These are phyloP conservation scores for Cyclotella distinguenda DNA, from an alignment of 108 stramenopile species.

Conservation along the genomic window DNA sequence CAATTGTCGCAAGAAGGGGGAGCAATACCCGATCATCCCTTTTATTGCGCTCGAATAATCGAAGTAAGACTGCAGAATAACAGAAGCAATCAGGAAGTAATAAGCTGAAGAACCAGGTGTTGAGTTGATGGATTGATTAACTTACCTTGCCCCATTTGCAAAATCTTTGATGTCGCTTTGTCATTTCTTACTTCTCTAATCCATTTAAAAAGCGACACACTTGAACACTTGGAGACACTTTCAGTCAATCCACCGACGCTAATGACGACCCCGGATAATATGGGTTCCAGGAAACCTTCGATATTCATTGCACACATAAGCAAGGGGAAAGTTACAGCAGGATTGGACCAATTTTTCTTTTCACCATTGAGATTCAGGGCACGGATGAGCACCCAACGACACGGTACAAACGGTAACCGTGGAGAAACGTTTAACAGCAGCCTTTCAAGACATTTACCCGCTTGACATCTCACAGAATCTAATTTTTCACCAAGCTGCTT, in stretches of 20 bases:
- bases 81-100: neutral
- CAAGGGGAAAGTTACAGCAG: conserved; percentile 65
- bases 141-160: conserved; percentile 49
- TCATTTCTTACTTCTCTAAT: conserved; percentile 47
- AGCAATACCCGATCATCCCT: conserved; percentile 63
- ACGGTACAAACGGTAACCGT: conserved; percentile 52
- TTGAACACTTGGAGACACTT: conserved; percentile 79
- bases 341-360: conserved; percentile 57
- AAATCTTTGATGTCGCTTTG: conserved; percentile 33
- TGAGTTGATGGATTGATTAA: neutral
- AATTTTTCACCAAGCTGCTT: conserved; percentile 94
- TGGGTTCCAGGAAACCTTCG: conserved; percentile 64
- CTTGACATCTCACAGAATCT: conserved; percentile 79
- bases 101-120: neutral
- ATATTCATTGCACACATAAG: conserved; percentile 69
- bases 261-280: conserved; percentile 85
- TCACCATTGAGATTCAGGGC: conserved; percentile 35
- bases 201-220: conserved; percentile 77
- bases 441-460: conserved; percentile 75
- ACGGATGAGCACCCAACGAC: conserved; percentile 31
- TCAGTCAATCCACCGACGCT: conserved; percentile 95
- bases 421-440: conserved; percentile 53
- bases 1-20: conserved; percentile 77
- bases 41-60: conserved; percentile 51
- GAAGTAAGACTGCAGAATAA: conserved; percentile 32